Evolutionary conservation across 1,284 basidiomycete genomes (phyloP), one percentile per base, ranked within the genome.

Genomic region (Ceratobasidium sp.): DNA sequence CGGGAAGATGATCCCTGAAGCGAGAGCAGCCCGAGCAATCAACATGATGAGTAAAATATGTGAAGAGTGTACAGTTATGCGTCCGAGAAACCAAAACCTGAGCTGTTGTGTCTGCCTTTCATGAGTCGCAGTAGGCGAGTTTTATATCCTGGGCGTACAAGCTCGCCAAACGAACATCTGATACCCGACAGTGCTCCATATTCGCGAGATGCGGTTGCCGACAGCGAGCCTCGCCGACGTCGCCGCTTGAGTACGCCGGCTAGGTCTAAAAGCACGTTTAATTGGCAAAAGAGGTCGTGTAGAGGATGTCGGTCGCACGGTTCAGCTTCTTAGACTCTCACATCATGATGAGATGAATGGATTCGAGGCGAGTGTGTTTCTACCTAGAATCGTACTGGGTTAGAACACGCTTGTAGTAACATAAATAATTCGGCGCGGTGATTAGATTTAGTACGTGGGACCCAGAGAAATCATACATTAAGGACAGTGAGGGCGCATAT

Each of bases 21-120:
- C 59, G 44, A 74, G 61, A n/a, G 61, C 71, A 74, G 71, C 71
- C 40, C 71, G 71, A 74, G 71, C 20, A 42, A 74, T 28, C 59
- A 62, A 54, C 71, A 74, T 74, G n/a, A 52, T 48, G 6, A 73
- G 28, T 48, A 38, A 56, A 12, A 28, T 40, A 23, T 59, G 33
- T 20, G 69, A 42, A 1, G 38, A 50, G 65, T 48, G 54, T 12
- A 6, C 33, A 12, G 17, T 23, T 44, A 54, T 17, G 3, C 40
- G 54, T 56, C 7, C 48, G 42, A 42, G 44, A 46, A 46, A 44
- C 33, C 17, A 15, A 26, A 10, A 6, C 10, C 26, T 59, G 56
- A 59, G 26, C 26, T 6, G 23, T 4, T 69, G 9, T 17, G 17
- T 12, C 26, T 2, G 17, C 28, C 52, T 15, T 13, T 56, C 33